Conservation (phyloP, 2,329 filamentous ascomycete genomes). For the Fusarium odoratissimum region DNA sequence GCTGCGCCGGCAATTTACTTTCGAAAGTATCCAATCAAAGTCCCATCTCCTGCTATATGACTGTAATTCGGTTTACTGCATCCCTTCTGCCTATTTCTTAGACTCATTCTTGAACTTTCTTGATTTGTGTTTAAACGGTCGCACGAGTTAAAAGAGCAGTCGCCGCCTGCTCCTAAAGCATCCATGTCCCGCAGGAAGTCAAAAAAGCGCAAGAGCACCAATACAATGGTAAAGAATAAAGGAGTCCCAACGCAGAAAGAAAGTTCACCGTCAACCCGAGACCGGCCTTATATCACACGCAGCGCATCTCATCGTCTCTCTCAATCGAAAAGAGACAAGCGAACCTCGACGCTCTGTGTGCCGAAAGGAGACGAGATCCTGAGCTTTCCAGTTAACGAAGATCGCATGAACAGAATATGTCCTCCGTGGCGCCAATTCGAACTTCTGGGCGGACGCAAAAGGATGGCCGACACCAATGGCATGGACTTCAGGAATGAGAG, state of each 20-base stretch:
- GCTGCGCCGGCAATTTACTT: not conserved
- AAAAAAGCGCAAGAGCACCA: not conserved
- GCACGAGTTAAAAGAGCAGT: not conserved
- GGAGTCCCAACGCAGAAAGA: not conserved
- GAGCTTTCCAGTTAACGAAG: not conserved
- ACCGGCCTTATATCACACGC: not conserved
- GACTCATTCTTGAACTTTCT: not conserved
- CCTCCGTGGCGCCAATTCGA: not conserved
- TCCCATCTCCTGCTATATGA: not conserved
- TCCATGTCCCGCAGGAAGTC: not conserved
- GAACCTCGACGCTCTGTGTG: not conserved
- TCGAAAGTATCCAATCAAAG: not conserved
- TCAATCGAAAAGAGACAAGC: not conserved
- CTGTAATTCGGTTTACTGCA: not conserved
- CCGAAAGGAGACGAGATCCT: not conserved
- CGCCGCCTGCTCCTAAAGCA: not conserved
- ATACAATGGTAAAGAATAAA: not conserved
- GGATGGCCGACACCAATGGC: not conserved
- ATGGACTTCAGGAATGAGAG: not conserved
- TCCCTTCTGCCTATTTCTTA: not conserved
- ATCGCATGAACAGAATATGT: slow-evolving; percentile 10
- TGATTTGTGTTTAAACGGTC: not conserved
- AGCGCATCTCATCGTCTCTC: not conserved
- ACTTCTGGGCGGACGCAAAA: not conserved
- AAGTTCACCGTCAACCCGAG: not conserved